Base-by-base conservation (phyloP, 345 rosid species). In the Boechera divaricarpa region DNA sequence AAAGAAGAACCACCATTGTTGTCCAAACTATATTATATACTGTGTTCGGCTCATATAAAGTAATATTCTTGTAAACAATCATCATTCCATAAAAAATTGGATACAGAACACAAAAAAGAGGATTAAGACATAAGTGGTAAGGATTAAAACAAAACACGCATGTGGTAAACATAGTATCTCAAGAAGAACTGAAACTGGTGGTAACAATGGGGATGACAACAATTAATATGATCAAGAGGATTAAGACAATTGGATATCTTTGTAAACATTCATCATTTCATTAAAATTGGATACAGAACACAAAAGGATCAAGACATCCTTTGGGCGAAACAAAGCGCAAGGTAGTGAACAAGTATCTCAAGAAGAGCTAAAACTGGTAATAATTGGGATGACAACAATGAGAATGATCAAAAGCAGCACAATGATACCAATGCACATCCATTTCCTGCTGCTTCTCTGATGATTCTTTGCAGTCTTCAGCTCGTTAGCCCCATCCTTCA, bases 361-460 rank as follows among this genome's bases (percentile, higher is more conserved):
- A 75, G 98, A 95, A 64, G 90, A 88, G 72, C 83, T 80, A 63
- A 93, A 87, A 78, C 96, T 93, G 29, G 94, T 85, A 33, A 83
- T 82, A 63, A 95, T 80, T 6, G 99, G 98, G 39, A 91, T 77
- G 2, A 96, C 76, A 69, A 93, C 72, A 79, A 88, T 67, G 12
- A 96, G 91, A 77, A 93, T 67, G 66, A 93, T 83, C 63, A 90
- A 36, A 69, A 95, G 78, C 82, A 93, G 63, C 65, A 95, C 86
- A 61, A 91, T 83, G 6, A 90, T 2, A 49, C 89, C 97, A 47
- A 91, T 64, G 21, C 92, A 88, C 91, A 91, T 83, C 73, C 97
- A 96, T 70, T 87, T 93, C 86, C 94, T 89, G 78, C 87, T 91
- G 83, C 79, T 78, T 63, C 77, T 86, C 77, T 96, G 96, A 79